phyloP scores from a whole-genome alignment of 2,329 filamentous ascomycete genomes.

The Chaetomium sp. region DNA sequence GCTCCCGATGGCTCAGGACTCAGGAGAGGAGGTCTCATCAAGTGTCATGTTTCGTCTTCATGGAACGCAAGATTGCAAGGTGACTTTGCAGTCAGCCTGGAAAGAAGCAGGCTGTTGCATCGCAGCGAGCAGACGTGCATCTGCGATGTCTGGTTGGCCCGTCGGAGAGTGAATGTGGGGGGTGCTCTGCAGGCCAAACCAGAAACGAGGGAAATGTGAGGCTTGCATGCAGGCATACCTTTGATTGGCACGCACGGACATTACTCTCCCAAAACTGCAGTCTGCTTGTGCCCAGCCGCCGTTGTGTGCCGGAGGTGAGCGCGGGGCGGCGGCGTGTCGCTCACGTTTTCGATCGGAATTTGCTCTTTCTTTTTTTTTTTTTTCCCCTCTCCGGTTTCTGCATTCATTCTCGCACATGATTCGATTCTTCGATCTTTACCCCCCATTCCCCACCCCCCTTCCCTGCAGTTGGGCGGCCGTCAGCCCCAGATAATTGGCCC shows the following conservation, averaged over 20 bases:
- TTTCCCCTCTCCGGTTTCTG: neutral
- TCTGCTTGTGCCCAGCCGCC: neutral
- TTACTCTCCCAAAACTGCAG: neutral
- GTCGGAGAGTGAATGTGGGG: neutral
- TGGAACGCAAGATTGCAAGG: neutral
- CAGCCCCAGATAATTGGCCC: neutral
- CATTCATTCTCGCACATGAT: neutral
- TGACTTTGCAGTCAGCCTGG: neutral
- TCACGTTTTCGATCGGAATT: slow-evolving; percentile 7
- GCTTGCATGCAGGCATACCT: slow-evolving; percentile 8
- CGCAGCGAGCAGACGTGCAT: neutral
- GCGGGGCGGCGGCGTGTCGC: slow-evolving; percentile 5
- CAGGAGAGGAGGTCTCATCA: neutral
- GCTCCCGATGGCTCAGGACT: too few species aligned
- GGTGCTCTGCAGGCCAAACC: slow-evolving; percentile 12
- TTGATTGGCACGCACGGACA: slow-evolving; percentile 16
- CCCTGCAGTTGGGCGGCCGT: neutral
- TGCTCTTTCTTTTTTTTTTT: slow-evolving; percentile 1
- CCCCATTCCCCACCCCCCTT: neutral
- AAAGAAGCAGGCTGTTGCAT: neutral
- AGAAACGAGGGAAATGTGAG: slow-evolving; percentile 15
- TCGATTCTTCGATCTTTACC: neutral
- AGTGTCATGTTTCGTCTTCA: neutral
- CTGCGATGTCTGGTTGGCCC: neutral
- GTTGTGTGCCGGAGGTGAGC: slow-evolving; percentile 6